Base-by-base conservation (phyloP, 768 basidiomycete species). In the Russula griseocarnosa region DNA sequence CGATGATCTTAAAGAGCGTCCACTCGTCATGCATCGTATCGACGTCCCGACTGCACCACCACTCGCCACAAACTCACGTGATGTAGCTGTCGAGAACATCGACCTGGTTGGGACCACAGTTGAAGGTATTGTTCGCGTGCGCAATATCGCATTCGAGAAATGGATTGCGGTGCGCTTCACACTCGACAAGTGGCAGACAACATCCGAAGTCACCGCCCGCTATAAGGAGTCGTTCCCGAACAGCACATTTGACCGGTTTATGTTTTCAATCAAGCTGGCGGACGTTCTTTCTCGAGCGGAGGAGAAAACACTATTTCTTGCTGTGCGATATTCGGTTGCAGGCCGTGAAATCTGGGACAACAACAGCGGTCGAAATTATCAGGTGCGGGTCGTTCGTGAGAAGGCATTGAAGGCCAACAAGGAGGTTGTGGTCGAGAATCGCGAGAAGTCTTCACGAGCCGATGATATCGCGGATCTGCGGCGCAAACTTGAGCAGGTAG, bases 151-250 rank as follows among this genome's bases (percentile, higher is more conserved):
- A 8, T 98, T 86, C 76, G 80, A 88, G 70, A 98, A 98, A 77
- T 83, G 84, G 79, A 81, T 98, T 58, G 88, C 86, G 9, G 84
- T 94, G 28, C 85, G 96, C 32, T 98, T 97, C 75, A 98, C 96
- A 1, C 83, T 95, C 69, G 96, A 98, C 73, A 81, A 79, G 69
- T 98, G 96, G 96, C 92, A 94, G 74, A 99, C 96, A 53, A 95
- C 92, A 63, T 90, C 88, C 74, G 96, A 98, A 74, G 91, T 97
- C 62, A 83, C 86, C 0, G 95, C 87, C 28, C 84, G 82, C 55
- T 88, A 91, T 73, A 74, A 83, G 20, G 80, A 82, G 61, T 72
- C 79, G 40, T 66, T 78, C 24, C 68, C 67, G 51, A 72, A 67
- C 34, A 74, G 76, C 42, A 60, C 59, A 28, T 81, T 83, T 72